Percentiles rank a stretch among this genome's conserved stretches.
These are phyloP conservation scores for Boletales sp. DNA, from an alignment of 768 basidiomycete species.

Conservation along the genomic window DNA sequence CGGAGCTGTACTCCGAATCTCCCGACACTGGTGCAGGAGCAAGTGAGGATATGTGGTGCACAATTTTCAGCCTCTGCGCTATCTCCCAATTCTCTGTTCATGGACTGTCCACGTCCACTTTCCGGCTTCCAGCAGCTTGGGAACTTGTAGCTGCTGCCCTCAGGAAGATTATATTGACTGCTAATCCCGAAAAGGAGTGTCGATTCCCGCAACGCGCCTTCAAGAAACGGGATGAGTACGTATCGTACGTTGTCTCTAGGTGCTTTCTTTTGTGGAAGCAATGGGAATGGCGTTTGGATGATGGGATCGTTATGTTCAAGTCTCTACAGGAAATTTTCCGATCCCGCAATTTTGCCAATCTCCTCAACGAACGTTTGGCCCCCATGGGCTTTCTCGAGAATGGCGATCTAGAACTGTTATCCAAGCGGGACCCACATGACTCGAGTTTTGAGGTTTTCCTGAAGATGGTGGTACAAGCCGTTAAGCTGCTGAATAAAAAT, in stretches of 20 bases:
- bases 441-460: constrained; percentile 77
- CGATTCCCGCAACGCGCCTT: constrained; percentile 35
- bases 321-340: constrained; percentile 71
- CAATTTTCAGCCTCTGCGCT: constrained; percentile 64
- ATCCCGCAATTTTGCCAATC: constrained; percentile 70
- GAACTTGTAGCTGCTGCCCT: constrained; percentile 55
- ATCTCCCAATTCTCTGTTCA: constrained; percentile 73
- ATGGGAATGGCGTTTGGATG: constrained; percentile 75
- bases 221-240: constrained; percentile 63
- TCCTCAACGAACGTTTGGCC: constrained; percentile 56
- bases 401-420: constrained; percentile 51
- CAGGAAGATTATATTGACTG: constrained; percentile 53
- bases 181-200: constrained; percentile 43
- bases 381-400: constrained; percentile 70
- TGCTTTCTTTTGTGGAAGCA: constrained; percentile 67
- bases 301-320: constrained; percentile 55
- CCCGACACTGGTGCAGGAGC: constrained; percentile 36
- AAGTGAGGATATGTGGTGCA: constrained; percentile 72
- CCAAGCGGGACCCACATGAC: constrained; percentile 50
- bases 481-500: constrained; percentile 29
- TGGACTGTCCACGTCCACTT: constrained; percentile 40
- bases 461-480: constrained; percentile 72
- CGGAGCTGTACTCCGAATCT: constrained; percentile 29
- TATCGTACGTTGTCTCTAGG: constrained; percentile 63
- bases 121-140: constrained; percentile 61